These are phyloP conservation scores for Hortaea werneckii DNA, from an alignment of 2,329 filamentous ascomycete species.

Conservation along the genomic window DNA sequence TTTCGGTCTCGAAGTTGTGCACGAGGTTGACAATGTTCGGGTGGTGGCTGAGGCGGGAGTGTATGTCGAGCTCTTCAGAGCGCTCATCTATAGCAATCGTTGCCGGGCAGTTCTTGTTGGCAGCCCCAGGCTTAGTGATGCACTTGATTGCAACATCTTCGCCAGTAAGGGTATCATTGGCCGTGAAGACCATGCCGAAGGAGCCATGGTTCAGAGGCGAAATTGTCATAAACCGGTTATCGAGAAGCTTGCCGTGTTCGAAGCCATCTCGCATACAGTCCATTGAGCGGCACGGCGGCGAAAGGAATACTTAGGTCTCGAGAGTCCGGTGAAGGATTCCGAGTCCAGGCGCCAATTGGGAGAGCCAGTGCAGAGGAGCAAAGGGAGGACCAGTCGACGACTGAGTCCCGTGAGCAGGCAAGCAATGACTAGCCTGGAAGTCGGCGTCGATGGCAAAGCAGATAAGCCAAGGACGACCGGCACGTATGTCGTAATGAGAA, in stretches of 20 bases:
- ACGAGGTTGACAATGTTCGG: slow-evolving; percentile 90
- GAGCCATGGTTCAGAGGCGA: slow-evolving; percentile 96
- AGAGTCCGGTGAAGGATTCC: not conserved
- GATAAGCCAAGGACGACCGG: not conserved
- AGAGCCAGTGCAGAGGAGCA: not conserved
- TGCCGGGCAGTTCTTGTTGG: slow-evolving; percentile 37
- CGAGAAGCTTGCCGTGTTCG: slow-evolving; percentile 66
- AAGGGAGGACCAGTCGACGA: not conserved
- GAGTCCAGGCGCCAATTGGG: not conserved
- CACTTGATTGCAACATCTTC: slow-evolving; percentile 92
- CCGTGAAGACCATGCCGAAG: slow-evolving; percentile 97
- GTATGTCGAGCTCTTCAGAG: slow-evolving; percentile 70
- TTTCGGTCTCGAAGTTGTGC: slow-evolving; percentile 81
- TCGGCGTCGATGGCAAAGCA: not conserved
- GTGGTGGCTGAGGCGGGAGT: slow-evolving; percentile 67
- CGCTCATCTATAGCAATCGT: slow-evolving; percentile 70
- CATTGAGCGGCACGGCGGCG: slow-evolving; percentile 40
- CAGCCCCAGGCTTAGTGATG: slow-evolving; percentile 68
- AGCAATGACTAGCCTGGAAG: slow-evolving; percentile 1
- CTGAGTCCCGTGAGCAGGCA: not conserved
- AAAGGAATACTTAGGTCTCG: not conserved
- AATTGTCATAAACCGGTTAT: slow-evolving; percentile 81
- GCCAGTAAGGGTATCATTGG: slow-evolving; percentile 65
- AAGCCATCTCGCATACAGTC: slow-evolving; percentile 82
- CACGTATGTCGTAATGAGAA: not conserved